Base-by-base conservation (phyloP, 345 rosid genomes). In the Eucalyptus cloeziana region DNA sequence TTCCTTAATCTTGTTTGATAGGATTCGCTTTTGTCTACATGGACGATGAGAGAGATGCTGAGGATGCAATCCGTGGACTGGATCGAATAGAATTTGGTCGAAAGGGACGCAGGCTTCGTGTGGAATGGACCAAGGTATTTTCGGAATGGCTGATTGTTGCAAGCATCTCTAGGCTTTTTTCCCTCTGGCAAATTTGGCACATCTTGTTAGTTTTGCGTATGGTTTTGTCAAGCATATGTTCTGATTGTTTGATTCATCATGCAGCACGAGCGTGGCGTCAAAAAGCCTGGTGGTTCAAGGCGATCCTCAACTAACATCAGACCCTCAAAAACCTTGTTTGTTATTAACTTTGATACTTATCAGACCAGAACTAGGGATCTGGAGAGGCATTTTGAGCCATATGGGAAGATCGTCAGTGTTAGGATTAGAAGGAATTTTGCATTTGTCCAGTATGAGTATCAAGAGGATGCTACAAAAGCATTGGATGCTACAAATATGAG, bases 11-110 rank as follows among this genome's bases (percentile, higher is more conserved):
- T 49, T 86, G 10, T 64, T 30, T 89, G 87, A 3, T 91, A 96
- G 98, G 99, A 49, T 96, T 96, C 94, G 99, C 98, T 87, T 97
- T 97, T 90, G 92, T 97, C 76, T 97, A 96, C 86, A 97, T 97
- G 99, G 99, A 97, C 89, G 97, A 97, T 90, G 98, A 97, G 92
- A 96, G 97, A 90, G 99, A 97, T 94, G 99, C 98, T 86, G 98
- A 96, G 87, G 97, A 97, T 94, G 99, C 99, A n/a, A 96, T 97
- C 83, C 94, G 98, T 85, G 98, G 95, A 62, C 98, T 97, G 89
- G 98, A 97, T 71, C 93, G 95, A 67, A 88, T 90, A 49, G 99
- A 97, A 79, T 96, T 94, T 89, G 99, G 99, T 79, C 96, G 95
- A 25, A 96, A 96, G 92, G 99, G 99, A 60, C 98, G 99, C 71